Base-by-base conservation (phyloP, 495 filamentous ascomycete species). In the Penicillium parvum region DNA sequence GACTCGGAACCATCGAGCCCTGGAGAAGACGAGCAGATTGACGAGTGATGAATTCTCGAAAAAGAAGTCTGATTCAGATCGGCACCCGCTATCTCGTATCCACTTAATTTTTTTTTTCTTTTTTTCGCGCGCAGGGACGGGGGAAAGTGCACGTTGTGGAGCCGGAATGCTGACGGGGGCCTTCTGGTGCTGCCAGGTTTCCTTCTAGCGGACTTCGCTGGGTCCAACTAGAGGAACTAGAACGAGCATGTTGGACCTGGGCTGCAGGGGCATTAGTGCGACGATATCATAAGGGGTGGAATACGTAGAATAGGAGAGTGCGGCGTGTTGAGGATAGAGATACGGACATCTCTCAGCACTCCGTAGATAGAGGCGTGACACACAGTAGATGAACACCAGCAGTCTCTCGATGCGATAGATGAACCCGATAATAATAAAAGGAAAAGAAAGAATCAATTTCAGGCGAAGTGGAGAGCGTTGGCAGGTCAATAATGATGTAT, bases 131-230 rank as follows among this genome's bases (percentile, higher is more conserved):
- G 52, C 58, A 53, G 58, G 51, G 52, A 64, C 52, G 60, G 59
- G 52, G 60, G 47, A 54, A 62, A 56, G 45, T 26, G 52, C 53
- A 65, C 53, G 57, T 58, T 60, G 64, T 65, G 64, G 64, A 64
- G 50, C 64, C 63, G 49, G 40, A 19, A 30, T 48, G 55, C 53
- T 61, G 62, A 62, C 53, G 49, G 58, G 55, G 52, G 49, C 49
- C 63, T 59, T 67, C 60, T 67, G 55, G 59, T 56, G 61, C 59
- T 46, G 53, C 52, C 57, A 50, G 23, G 51, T 56, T 60, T 61
- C 53, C 49, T 63, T 58, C 56, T 61, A 57, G 56, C 53, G 52
- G 43, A 43, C 54, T 61, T 55, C 51, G 38, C 49, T 58, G 57
- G 57, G 45, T 39, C 48, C 44, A 29, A 52, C 57, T 58, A 52